Percentiles rank a stretch among this genome's conserved stretches.
Conservation (phyloP, 345 rosid genomes). For the Eucalyptus polybractea region DNA sequence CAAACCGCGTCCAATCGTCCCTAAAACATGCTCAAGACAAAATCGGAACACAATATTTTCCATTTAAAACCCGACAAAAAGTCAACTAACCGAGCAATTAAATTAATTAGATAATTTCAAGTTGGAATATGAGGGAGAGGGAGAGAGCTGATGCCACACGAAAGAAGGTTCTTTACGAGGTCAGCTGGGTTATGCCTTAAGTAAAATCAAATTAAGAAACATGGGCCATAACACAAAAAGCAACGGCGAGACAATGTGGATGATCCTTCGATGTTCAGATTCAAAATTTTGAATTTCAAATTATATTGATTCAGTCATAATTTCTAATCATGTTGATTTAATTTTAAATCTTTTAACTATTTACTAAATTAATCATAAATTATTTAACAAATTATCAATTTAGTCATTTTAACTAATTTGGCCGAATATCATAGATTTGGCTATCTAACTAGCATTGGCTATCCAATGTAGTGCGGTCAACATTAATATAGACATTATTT, state of each 20-base stretch:
- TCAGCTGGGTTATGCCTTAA: background rate
- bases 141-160: background rate
- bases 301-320: too few relatives aligned
- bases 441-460: too few relatives aligned
- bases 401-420: too few relatives aligned
- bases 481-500: too few relatives aligned
- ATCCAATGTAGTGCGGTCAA: fast-evolving
- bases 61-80: background rate
- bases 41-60: background rate
- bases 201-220: background rate
- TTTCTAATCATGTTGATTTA: too few relatives aligned
- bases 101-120: background rate
- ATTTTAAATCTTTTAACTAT: background rate
- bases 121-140: background rate
- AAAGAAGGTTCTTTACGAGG: background rate
- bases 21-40: background rate
- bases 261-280: background rate
- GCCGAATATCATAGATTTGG: too few relatives aligned
- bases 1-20: background rate
- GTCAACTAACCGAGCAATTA: background rate
- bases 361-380: too few relatives aligned
- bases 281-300: too few relatives aligned
- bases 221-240: background rate
- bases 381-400: too few relatives aligned
- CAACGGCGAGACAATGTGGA: background rate